Evolutionary conservation across 306 rosid species (phyloP), one percentile per base, ranked within the genome.

Genomic region (Dicorynia guianensis): DNA sequence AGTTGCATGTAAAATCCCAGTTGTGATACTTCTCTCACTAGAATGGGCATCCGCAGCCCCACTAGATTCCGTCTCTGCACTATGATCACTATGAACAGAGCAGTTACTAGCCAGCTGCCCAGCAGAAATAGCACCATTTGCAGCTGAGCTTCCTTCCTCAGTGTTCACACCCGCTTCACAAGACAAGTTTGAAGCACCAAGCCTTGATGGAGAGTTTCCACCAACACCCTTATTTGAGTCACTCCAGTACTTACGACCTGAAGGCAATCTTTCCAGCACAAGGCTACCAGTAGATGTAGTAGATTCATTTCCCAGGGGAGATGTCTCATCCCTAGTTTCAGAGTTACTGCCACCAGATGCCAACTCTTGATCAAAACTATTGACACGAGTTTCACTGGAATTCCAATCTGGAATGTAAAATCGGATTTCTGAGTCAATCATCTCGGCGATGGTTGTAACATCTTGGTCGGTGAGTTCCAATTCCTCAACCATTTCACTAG

Each of bases 401-500:
- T 71, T 75, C 97, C 98, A 92, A 65, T 85, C 87, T 58, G 94
- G 97, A 77, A 81, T 81, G 72, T 81, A 94, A 33, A 67, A 83
- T 52, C 47, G 88, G 74, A 96, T 87, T 89, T 96, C 98, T 0
- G 83, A 75, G 74, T 96, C 90, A 60, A 96, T 96, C 81, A 90
- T 88, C 80, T 79, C 86, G 62, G 99, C 93, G 76, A 96, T 87
- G 18, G 94, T 82, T 11, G 99, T 85, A 76, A 87, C 94, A 83
- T 96, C 97, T 83, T 96, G 96, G 84, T 96, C 93, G 56, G 96
- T 88, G 30, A 96, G 94, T 79, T 90, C 96, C 76, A 96, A 85
- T 81, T 96, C 96, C 82, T 89, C 88, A 38, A 96, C 99, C 99
- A 93, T 96, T 90, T 96, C 99, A 84, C 99, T 82, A 2, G 99